Conservation (phyloP, 1,139 yeast species). For the Keqinozyma sinolaborantium region DNA sequence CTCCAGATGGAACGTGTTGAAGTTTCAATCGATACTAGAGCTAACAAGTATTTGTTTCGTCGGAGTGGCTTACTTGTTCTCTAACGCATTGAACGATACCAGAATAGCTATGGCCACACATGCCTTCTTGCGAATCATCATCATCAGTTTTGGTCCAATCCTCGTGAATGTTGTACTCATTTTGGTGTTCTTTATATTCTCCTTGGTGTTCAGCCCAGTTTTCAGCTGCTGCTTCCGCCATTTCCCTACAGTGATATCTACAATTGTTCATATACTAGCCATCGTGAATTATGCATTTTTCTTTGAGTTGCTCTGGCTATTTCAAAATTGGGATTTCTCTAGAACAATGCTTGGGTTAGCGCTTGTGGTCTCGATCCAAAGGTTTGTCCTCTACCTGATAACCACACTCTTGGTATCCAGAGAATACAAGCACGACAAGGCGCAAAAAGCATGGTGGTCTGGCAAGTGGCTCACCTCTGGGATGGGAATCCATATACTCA, state of each 20-base stretch:
- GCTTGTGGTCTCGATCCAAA: conserved; percentile 38
- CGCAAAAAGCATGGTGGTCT: conserved; percentile 66
- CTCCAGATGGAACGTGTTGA: conserved; percentile 29
- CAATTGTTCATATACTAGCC: conserved; percentile 40
- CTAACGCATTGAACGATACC: conserved; percentile 42
- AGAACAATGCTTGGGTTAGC: conserved; percentile 48
- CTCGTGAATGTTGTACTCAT: conserved; percentile 37
- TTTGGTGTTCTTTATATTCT: conserved; percentile 34
- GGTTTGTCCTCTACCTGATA: conserved; percentile 37
- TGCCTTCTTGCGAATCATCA: conserved; percentile 33
- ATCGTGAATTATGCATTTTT: conserved; percentile 38
- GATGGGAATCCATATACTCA: conserved; percentile 45
- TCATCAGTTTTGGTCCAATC: conserved; percentile 49
- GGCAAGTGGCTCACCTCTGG: conserved; percentile 60
- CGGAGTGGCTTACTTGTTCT: conserved; percentile 38
- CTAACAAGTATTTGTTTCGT: conserved; percentile 24
- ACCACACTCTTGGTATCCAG: conserved; percentile 40
- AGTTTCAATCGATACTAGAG: conserved; percentile 28
- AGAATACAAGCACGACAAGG: conserved; percentile 47
- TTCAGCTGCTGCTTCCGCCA: conserved; percentile 27
- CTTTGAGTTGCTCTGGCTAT: conserved; percentile 49
- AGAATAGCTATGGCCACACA: conserved; percentile 24
- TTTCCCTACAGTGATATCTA: conserved; percentile 45
- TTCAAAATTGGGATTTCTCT: conserved; percentile 52
- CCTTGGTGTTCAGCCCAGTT: conserved; percentile 46